phyloP scores from a whole-genome alignment of 2,329 filamentous ascomycete genomes.

The Chaetomium sp. region DNA sequence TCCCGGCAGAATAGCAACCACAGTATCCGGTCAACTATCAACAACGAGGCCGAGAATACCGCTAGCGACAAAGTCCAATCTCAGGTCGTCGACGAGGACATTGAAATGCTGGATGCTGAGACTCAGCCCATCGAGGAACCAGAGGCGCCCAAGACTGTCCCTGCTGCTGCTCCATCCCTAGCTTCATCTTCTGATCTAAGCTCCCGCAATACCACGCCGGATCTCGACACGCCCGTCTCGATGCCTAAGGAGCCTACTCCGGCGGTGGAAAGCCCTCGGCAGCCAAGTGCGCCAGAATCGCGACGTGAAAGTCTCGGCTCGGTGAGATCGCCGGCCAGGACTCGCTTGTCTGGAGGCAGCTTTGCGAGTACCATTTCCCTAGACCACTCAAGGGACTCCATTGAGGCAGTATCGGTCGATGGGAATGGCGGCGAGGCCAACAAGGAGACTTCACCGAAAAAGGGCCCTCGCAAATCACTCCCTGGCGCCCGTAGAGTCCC shows the following conservation, averaged over 20 bases:
- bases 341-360: slow-evolving; percentile 8
- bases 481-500: slow-evolving; percentile 12
- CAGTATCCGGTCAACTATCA: background rate
- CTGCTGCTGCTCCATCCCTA: background rate
- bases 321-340: background rate
- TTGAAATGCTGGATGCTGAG: slow-evolving; percentile 1
- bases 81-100: background rate
- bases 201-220: slow-evolving; percentile 11
- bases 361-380: slow-evolving; percentile 22
- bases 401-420: background rate
- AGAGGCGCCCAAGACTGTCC: background rate
- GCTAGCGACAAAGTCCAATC: background rate
- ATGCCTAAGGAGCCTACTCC: background rate
- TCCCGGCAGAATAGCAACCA: background rate
- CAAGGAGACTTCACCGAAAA: slow-evolving; percentile 1
- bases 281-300: slow-evolving; percentile 9
- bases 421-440: background rate
- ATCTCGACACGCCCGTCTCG: slow-evolving; percentile 3
- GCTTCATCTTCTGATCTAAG: slow-evolving; percentile 12
- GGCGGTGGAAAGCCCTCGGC: slow-evolving; percentile 12
- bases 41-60: background rate
- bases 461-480: slow-evolving; percentile 7
- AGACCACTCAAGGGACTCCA: too few relatives aligned
- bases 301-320: background rate
- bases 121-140: background rate